Conservation (phyloP, 768 basidiomycete genomes). For the Podaxis sp. region DNA sequence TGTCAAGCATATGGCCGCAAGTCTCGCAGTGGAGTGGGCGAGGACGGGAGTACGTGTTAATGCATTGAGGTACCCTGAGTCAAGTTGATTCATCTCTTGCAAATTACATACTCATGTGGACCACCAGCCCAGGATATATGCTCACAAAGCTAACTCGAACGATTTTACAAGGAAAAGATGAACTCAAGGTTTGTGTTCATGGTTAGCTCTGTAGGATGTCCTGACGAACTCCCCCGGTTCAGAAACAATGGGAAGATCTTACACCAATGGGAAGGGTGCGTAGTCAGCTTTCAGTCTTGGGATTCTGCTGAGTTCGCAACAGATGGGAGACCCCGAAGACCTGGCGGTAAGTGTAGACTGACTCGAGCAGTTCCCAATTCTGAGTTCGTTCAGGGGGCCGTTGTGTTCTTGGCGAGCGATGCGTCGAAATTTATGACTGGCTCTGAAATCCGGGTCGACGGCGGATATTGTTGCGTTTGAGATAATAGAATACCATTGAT, state of each 20-base stretch:
- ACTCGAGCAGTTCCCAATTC: conserved; percentile 3
- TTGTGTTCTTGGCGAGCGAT: conserved; percentile 89
- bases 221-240: conserved; percentile 14
- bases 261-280: conserved; percentile 86
- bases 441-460: conserved; percentile 81
- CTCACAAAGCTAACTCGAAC: conserved; percentile 85
- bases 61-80: conserved; percentile 54
- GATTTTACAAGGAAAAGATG: conserved; percentile 72
- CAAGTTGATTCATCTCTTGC: neutral
- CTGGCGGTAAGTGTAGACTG: conserved; percentile 55
- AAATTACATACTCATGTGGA: neutral
- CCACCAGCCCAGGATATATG: conserved; percentile 87
- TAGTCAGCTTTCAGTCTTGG: conserved; percentile 14
- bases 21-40: conserved; percentile 95
- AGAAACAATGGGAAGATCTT: conserved; percentile 82
- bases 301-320: conserved; percentile 10
- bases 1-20: conserved; percentile 92
- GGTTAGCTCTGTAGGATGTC: neutral
- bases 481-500: conserved; percentile 9
- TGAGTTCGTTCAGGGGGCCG: conserved; percentile 58
- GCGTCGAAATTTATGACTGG: conserved; percentile 91
- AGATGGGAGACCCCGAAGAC: conserved; percentile 95
- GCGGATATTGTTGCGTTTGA: conserved; percentile 79
- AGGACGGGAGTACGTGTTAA: conserved; percentile 87
- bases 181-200: conserved; percentile 61